phyloP scores from a whole-genome alignment of 192 early-diverging fungal genomes.

The Hyaloraphidium curvatum region DNA sequence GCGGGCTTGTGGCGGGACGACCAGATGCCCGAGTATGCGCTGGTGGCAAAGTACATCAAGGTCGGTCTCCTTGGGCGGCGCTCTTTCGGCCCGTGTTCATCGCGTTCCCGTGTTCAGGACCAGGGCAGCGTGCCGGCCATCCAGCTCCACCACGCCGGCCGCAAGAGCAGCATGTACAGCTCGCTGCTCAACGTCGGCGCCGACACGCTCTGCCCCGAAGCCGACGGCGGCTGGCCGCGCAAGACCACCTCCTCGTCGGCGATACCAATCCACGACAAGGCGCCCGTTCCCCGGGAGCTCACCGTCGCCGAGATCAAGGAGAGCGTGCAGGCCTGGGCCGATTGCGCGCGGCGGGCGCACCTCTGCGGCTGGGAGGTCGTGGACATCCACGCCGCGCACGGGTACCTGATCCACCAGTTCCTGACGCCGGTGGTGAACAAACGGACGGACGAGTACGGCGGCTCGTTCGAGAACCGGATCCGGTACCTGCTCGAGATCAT shows the following conservation, averaged over 20 bases:
- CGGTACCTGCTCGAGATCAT: conserved; percentile 56
- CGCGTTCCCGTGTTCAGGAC: too few relatives aligned
- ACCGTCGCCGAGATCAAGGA: conserved; percentile 43
- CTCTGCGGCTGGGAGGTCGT: conserved; percentile 69
- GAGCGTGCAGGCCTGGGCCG: conserved; percentile 36
- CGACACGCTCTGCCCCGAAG: conserved; percentile 9
- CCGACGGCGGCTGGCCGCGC: conserved; percentile 51
- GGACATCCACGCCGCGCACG: conserved; percentile 79
- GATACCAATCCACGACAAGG: conserved; percentile 19
- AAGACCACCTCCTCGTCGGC: conserved; percentile 43
- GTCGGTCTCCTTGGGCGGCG: too few relatives aligned
- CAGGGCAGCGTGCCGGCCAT: conserved; percentile 17
- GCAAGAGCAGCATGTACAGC: conserved; percentile 33
- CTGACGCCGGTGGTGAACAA: conserved; percentile 61
- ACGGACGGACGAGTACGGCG: conserved; percentile 83
- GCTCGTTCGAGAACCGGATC: conserved; percentile 72
- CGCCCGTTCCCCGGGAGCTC: conserved; percentile 31
- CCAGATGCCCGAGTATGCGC: conserved; percentile 37
- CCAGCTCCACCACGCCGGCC: conserved; percentile 68
- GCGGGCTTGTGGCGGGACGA: conserved; percentile 67
- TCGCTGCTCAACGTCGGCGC: not conserved
- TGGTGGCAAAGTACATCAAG: conserved; percentile 35
- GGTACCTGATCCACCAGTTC: conserved; percentile 70
- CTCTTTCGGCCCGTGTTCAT: too few relatives aligned
- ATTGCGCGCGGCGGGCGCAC: conserved; percentile 44